Conservation (phyloP, 768 basidiomycete species). For the Mycena alexandri region DNA sequence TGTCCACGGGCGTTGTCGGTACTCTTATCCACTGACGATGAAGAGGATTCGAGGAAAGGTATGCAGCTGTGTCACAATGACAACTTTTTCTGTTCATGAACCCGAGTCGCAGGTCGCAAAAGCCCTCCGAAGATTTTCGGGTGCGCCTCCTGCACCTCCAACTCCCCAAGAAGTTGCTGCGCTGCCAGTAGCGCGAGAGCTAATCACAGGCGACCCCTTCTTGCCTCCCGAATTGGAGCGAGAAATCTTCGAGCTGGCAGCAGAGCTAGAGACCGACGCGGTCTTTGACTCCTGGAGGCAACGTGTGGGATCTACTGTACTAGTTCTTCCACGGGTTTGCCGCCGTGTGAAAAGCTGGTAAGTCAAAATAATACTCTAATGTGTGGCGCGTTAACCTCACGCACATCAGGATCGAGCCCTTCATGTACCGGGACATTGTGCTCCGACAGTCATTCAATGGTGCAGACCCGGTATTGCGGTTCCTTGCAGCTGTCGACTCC, state of each 20-base stretch:
- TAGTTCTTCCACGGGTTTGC: conserved; percentile 19
- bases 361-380: background rate
- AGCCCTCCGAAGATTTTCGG: background rate
- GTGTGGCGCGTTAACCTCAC: no score
- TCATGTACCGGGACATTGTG: conserved; percentile 54
- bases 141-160: no score
- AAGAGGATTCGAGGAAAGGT: conserved; percentile 5
- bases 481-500: conserved; percentile 50
- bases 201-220: conserved; percentile 21
- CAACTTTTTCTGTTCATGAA: no score
- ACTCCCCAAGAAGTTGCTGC: background rate
- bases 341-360: conserved; percentile 19
- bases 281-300: conserved; percentile 3
- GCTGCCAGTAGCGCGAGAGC: background rate
- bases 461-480: conserved; percentile 45
- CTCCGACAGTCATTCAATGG: conserved; percentile 39
- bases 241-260: conserved; percentile 26
- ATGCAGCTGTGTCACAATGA: background rate
- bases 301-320: conserved; percentile 11
- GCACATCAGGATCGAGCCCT: conserved; percentile 51
- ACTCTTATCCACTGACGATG: background rate
- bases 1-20: no score
- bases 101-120: background rate
- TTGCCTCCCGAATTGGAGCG: conserved; percentile 31
- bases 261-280: conserved; percentile 1